These are phyloP conservation scores for Starmerella gropengiesseri DNA, from an alignment of 805 yeast genomes.

Conservation along the genomic window DNA sequence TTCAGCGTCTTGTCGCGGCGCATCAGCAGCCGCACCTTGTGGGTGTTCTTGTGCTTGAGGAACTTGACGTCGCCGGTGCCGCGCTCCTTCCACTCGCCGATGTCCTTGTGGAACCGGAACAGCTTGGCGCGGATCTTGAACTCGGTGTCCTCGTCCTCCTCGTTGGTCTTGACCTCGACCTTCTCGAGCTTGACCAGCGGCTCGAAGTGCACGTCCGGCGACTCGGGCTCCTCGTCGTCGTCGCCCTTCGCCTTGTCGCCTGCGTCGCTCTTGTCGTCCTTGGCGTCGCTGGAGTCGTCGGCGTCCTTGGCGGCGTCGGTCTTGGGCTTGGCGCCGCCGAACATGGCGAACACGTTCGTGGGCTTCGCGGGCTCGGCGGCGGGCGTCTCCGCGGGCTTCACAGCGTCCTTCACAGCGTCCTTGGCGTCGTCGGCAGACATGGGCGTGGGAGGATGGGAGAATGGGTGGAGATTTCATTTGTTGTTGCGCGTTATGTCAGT, in stretches of 20 bases:
- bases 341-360: slow-evolving; percentile 76
- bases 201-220: slow-evolving; percentile 85
- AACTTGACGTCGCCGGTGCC: slow-evolving; percentile 98
- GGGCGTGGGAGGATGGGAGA: not conserved
- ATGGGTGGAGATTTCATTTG: too few relatives aligned
- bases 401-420: slow-evolving; percentile 10
- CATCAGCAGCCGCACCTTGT: slow-evolving; percentile 86
- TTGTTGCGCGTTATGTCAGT: slow-evolving; percentile 4
- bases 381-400: slow-evolving; percentile 6
- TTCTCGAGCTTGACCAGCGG: slow-evolving; percentile 90
- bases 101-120: slow-evolving; percentile 55
- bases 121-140: slow-evolving; percentile 88
- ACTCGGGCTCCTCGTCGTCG: slow-evolving; percentile 55
- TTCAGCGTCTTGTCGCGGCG: slow-evolving; percentile 98
- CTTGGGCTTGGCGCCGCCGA: slow-evolving; percentile 79
- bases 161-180: slow-evolving; percentile 93
- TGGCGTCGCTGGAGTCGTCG: slow-evolving; percentile 27
- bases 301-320: slow-evolving; percentile 36
- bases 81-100: slow-evolving; percentile 95
- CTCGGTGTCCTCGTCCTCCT: slow-evolving; percentile 74
- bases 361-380: slow-evolving; percentile 10
- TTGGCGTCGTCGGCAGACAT: slow-evolving; percentile 20
- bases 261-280: slow-evolving; percentile 51
- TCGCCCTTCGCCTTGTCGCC: slow-evolving; percentile 38
- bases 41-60: slow-evolving; percentile 72